phyloP scores from a whole-genome alignment of 2,329 filamentous ascomycete species.

The Fusarium pseudocircinatum region DNA sequence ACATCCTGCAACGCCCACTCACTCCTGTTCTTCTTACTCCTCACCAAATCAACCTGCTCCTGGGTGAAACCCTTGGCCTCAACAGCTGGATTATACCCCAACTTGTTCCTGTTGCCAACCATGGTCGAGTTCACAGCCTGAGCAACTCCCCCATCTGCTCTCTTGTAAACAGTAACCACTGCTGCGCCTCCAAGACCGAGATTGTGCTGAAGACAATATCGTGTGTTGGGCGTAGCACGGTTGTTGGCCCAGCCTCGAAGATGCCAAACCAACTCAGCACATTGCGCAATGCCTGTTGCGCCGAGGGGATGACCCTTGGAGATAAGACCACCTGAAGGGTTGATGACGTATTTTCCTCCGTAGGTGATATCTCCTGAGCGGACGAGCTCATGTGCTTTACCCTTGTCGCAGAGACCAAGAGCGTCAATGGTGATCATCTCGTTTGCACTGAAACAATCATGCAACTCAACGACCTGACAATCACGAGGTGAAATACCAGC shows the following conservation, averaged over 20 bases:
- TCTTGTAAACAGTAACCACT: constrained; percentile 88
- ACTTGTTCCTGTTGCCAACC: constrained; percentile 71
- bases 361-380: constrained; percentile 90
- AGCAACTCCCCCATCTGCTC: constrained; percentile 78
- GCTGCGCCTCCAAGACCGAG: constrained; percentile 90
- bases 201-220: constrained; percentile 87
- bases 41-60: constrained; percentile 75
- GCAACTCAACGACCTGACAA: constrained; percentile 87
- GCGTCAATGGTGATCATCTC: constrained; percentile 93
- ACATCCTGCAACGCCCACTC: constrained; percentile 82
- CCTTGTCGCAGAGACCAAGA: constrained; percentile 78
- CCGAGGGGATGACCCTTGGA: constrained; percentile 96
- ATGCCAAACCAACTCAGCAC: constrained; percentile 95
- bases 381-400: constrained; percentile 93
- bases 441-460: constrained; percentile 97
- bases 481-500: constrained; percentile 74
- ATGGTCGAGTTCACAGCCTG: constrained; percentile 67
- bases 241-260: constrained; percentile 97
- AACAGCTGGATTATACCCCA: constrained; percentile 93
- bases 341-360: constrained; percentile 83
- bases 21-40: constrained; percentile 71
- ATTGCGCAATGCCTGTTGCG: constrained; percentile 94
- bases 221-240: constrained; percentile 74
- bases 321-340: constrained; percentile 93
- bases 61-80: constrained; percentile 89